Evolutionary conservation across 2,329 filamentous ascomycete species (phyloP).

Genomic region (Pyrenophora teres): DNA sequence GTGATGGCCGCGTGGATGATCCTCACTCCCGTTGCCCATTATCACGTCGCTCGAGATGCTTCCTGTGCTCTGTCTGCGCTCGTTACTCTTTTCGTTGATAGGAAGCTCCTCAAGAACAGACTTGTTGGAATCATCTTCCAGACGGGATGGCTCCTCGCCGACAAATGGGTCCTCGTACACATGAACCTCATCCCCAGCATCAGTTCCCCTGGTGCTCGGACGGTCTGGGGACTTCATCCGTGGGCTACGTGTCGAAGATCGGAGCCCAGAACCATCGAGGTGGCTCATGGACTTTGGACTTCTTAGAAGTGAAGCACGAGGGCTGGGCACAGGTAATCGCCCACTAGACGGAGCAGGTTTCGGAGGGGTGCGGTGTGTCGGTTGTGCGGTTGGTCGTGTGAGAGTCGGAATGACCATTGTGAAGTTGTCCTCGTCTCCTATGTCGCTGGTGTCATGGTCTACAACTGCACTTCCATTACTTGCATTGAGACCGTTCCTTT

Average conservation of each 20-base stretch:
- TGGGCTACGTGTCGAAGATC: slow-evolving; percentile 36
- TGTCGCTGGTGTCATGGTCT: slow-evolving; percentile 46
- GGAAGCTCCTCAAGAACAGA: slow-evolving; percentile 58
- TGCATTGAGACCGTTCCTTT: slow-evolving; percentile 47
- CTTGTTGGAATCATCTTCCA: slow-evolving; percentile 44
- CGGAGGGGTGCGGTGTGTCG: slow-evolving; percentile 39
- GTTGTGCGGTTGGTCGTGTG: slow-evolving; percentile 34
- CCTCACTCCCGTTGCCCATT: slow-evolving; percentile 34
- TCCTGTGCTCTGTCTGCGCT: slow-evolving; percentile 39
- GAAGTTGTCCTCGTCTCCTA: slow-evolving; percentile 55
- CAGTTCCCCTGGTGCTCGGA: slow-evolving; percentile 37
- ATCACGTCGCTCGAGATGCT: slow-evolving; percentile 33
- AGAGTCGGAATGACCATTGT: slow-evolving; percentile 57
- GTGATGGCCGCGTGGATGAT: slow-evolving; percentile 38
- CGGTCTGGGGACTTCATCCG: slow-evolving; percentile 42
- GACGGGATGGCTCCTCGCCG: slow-evolving; percentile 38
- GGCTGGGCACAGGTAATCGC: slow-evolving; percentile 35
- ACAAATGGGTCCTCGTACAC: slow-evolving; percentile 61
- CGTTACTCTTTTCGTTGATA: slow-evolving; percentile 53
- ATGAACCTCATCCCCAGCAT: slow-evolving; percentile 51
- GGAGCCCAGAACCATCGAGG: slow-evolving; percentile 18
- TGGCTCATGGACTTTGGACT: slow-evolving; percentile 40
- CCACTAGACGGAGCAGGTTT: slow-evolving; percentile 32
- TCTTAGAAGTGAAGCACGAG: slow-evolving; percentile 30
- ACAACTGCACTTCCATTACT: slow-evolving; percentile 48